Percentiles rank a stretch among this genome's conserved stretches.
These are phyloP conservation scores for Sporopachydermia lactativora DNA, from an alignment of 805 yeast genomes.

Conservation along the genomic window DNA sequence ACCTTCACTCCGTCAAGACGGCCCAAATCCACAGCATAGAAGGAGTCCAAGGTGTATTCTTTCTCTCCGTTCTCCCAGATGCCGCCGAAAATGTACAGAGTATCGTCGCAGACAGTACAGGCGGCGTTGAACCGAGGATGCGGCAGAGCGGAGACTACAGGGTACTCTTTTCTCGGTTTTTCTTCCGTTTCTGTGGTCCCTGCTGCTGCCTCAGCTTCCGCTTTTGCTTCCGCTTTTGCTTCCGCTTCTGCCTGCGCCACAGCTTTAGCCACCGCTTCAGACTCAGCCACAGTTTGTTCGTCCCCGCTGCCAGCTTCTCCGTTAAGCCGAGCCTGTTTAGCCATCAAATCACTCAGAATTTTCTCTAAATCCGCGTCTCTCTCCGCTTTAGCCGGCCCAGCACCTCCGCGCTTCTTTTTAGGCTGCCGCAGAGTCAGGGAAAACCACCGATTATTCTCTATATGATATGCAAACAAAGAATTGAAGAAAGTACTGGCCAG, in stretches of 20 bases:
- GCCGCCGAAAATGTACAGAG: constrained; percentile 78
- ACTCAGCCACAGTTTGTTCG: constrained; percentile 32
- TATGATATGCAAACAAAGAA: constrained; percentile 65
- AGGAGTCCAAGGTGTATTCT: constrained; percentile 72
- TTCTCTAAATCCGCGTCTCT: constrained; percentile 77
- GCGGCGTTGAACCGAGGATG: constrained; percentile 84
- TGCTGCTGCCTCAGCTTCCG: constrained; percentile 23
- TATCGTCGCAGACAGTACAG: constrained; percentile 75
- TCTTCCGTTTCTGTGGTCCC: no score
- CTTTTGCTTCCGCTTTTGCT: constrained; percentile 16
- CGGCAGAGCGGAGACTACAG: constrained; percentile 50
- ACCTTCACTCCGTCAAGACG: constrained; percentile 80
- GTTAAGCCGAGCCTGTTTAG: constrained; percentile 2
- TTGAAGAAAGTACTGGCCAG: constrained; percentile 77
- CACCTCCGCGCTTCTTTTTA: constrained; percentile 37
- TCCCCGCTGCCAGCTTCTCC: constrained; percentile 8
- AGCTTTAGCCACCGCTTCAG: constrained; percentile 57
- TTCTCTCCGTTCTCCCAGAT: constrained; percentile 79
- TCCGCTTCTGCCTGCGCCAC: constrained; percentile 30
- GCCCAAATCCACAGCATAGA: constrained; percentile 76
- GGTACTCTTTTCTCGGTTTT: constrained; percentile 32
- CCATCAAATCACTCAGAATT: constrained; percentile 38
- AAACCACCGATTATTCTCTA: constrained; percentile 84
- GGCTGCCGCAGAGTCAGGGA: constrained; percentile 48
- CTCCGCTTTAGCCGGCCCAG: constrained; percentile 26